Evolutionary conservation across 169 alveolate species (phyloP).

Genomic region (Perkinsus marinus): DNA sequence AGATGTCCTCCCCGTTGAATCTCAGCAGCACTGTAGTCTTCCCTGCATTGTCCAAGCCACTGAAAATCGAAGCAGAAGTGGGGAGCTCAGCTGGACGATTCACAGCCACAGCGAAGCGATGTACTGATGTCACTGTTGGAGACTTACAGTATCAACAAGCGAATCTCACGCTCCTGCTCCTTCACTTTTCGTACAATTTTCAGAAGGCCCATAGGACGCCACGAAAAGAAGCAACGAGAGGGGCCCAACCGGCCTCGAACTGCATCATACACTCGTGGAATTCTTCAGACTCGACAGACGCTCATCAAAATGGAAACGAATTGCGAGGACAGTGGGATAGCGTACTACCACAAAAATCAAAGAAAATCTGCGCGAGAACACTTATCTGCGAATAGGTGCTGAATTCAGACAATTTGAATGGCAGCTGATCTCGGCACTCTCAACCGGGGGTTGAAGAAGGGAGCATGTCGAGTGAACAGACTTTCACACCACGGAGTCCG

Average conservation of each 20-base stretch:
- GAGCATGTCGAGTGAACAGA: not conserved
- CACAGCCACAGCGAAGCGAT: too few species aligned
- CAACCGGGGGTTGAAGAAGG: not conserved
- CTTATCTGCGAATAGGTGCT: not conserved
- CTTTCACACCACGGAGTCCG: not conserved
- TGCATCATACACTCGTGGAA: too few species aligned
- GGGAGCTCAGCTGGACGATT: too few species aligned
- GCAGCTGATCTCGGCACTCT: not conserved
- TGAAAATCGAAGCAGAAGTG: not conserved
- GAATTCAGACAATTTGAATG: not conserved
- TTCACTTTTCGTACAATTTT: slow-evolving; percentile 64
- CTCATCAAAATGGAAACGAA: too few species aligned
- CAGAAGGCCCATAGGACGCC: slow-evolving; percentile 53
- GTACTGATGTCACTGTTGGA: too few species aligned
- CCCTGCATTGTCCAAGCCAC: slow-evolving; percentile 84
- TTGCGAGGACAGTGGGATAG: too few species aligned
- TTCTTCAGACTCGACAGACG: too few species aligned
- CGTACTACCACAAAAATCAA: too few species aligned
- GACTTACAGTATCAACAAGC: slow-evolving; percentile 65
- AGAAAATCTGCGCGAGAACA: too few species aligned
- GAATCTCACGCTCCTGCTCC: slow-evolving; percentile 72
- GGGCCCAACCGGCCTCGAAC: too few species aligned
- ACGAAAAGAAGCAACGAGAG: too few species aligned
- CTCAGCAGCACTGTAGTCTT: slow-evolving; percentile 79
- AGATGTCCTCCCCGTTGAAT: slow-evolving; percentile 74